These are phyloP conservation scores for Cynanchum wilfordii DNA, from an alignment of 257 asterid genomes.

Conservation along the genomic window DNA sequence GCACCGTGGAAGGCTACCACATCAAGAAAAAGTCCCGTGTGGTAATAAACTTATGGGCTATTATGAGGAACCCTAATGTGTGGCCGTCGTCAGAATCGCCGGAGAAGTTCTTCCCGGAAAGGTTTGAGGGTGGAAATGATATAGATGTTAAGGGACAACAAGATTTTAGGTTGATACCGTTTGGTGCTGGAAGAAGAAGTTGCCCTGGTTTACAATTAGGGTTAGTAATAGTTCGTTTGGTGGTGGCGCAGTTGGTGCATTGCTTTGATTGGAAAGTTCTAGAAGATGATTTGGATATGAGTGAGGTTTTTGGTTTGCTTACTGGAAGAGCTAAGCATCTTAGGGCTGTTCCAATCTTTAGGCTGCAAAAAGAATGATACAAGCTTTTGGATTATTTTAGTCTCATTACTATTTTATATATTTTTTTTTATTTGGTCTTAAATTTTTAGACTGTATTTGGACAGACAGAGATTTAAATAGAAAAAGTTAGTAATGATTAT, in stretches of 20 bases:
- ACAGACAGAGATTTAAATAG: no score
- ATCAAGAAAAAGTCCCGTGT: conserved; percentile 12
- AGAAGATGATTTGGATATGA: conserved; percentile 28
- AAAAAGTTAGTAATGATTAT: no score
- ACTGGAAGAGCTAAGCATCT: conserved; percentile 21
- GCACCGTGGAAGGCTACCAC: conserved; percentile 17
- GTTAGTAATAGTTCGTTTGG: conserved; percentile 12
- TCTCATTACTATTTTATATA: no score
- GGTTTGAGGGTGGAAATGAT: conserved; percentile 8
- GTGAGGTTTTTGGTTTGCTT: conserved; percentile 25
- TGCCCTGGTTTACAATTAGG: conserved; percentile 29
- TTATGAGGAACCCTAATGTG: conserved; percentile 19
- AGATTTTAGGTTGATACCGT: conserved; percentile 25
- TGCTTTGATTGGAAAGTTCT: conserved; percentile 28
- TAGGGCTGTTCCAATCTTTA: neutral
- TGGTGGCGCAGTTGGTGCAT: conserved; percentile 26
- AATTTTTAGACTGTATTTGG: no score
- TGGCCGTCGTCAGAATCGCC: conserved; percentile 22
- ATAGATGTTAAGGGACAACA: conserved; percentile 23
- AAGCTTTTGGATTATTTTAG: no score
- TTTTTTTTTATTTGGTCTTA: no score
- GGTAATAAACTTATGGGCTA: conserved; percentile 19
- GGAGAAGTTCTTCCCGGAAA: conserved; percentile 24
- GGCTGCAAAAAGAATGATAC: neutral
- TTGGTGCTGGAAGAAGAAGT: conserved; percentile 28